These are phyloP conservation scores for Ophiostoma triangulosporum DNA, from an alignment of 2,329 filamentous ascomycete species.

Conservation along the genomic window DNA sequence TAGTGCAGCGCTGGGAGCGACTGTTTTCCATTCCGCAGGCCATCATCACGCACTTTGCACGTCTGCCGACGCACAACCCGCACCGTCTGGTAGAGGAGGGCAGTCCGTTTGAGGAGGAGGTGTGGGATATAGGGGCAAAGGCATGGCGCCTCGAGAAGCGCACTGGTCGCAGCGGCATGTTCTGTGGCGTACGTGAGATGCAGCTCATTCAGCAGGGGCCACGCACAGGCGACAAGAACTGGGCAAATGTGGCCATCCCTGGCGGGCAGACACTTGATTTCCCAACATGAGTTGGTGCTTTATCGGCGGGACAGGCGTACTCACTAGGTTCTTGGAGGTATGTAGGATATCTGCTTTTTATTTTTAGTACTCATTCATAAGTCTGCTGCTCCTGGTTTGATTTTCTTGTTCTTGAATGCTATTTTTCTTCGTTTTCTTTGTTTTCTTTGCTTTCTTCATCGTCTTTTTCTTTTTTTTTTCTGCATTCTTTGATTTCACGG, in stretches of 20 bases:
- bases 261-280: conserved; percentile 22
- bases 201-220: conserved; percentile 22
- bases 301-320: too few species aligned
- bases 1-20: conserved; percentile 51
- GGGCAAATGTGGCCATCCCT: conserved; percentile 23
- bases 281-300: conserved; percentile 11
- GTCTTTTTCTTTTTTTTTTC: too few species aligned
- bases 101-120: conserved; percentile 34
- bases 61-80: conserved; percentile 36
- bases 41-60: conserved; percentile 37
- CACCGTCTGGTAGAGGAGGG: conserved; percentile 47
- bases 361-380: too few species aligned
- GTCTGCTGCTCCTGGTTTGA: too few species aligned
- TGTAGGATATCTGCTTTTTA: too few species aligned
- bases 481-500: too few species aligned
- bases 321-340: neutral
- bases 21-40: conserved; percentile 22
- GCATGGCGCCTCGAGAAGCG: conserved; percentile 29
- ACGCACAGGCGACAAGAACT: conserved; percentile 21
- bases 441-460: too few species aligned
- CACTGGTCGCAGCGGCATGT: conserved; percentile 36
- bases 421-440: too few species aligned
- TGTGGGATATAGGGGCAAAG: conserved; percentile 30
- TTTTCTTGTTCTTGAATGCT: too few species aligned
- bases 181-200: conserved; percentile 41